Percentiles rank a stretch among this genome's conserved stretches.
phyloP scores from a whole-genome alignment of 192 early-diverging fungal genomes.

The Entomortierella beljakovae region DNA sequence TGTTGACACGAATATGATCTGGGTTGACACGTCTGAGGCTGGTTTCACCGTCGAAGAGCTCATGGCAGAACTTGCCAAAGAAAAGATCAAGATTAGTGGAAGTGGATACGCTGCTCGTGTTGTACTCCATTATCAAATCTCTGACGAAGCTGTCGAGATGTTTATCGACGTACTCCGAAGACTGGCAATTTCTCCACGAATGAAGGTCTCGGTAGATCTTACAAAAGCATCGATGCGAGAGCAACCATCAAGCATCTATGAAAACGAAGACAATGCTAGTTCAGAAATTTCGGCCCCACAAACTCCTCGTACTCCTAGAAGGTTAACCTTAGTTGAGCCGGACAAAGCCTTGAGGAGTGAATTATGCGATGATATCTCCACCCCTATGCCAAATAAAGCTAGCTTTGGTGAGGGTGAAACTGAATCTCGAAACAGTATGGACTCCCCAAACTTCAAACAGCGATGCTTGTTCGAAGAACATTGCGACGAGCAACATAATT shows the following conservation, averaged over 20 bases:
- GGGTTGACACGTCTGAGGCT: constrained; percentile 63
- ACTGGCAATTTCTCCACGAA: constrained; percentile 20
- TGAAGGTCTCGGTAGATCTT: constrained; percentile 27
- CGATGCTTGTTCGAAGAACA: constrained; percentile 27
- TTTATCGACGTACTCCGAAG: constrained; percentile 53
- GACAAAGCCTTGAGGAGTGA: background rate
- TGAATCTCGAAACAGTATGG: background rate
- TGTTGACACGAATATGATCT: constrained; percentile 91
- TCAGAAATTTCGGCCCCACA: background rate
- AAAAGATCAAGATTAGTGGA: constrained; percentile 68
- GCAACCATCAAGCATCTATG: constrained; percentile 1
- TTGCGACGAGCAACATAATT: background rate
- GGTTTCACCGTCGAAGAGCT: constrained; percentile 64
- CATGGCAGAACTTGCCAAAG: constrained; percentile 48
- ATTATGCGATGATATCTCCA: background rate
- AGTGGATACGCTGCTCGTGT: constrained; percentile 58
- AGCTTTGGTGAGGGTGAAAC: background rate
- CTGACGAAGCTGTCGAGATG: constrained; percentile 59
- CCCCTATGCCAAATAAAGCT: background rate
- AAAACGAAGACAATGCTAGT: background rate
- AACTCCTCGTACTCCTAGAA: background rate
- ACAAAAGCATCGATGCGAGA: constrained; percentile 13
- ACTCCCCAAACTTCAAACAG: background rate
- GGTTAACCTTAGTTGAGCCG: background rate
- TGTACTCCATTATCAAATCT: constrained; percentile 79